Evolutionary conservation across 331 rosid species (phyloP), one percentile per base, ranked within the genome.

Genomic region (Dryas integrifolia): DNA sequence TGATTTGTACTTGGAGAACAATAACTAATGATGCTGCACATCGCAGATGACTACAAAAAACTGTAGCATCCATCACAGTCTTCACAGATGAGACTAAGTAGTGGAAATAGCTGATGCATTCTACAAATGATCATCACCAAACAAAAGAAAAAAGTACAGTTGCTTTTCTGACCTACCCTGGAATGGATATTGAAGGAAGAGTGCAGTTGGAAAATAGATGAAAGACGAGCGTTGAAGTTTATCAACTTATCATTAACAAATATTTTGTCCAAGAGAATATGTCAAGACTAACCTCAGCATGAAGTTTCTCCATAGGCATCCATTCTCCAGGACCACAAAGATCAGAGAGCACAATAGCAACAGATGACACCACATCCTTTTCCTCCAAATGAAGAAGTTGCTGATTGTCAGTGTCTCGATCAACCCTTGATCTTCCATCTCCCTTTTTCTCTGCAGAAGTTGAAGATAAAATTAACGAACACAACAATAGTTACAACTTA

Each of bases 251-350:
- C 7, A 63, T n/a, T 13, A 21, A 68, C 40, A 58, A 2, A 58
- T 5, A 15, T 9, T 58, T n/a, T 26, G 67, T 47, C 47, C 48
- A 58, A 9, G 45, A 45, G 46, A 71, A 8, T 58, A 45, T 58
- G 68, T 51, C n/a, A 44, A 69, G 4, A 85, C 90, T 82, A 71
- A 94, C 98, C 96, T 89, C 92, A 0, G 88, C 21, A 64, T 94
- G 98, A 82, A 94, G 96, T 79, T 86, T 94, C 87, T 94, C 98
- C 98, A 91, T 88, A 26, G 97, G 92, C 98, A 94, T 94, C 98
- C 98, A 94, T 63, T 94, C 98, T 67, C 98, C 98, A 5, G 98
- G 98, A 74, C 98, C 98, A 58, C 98, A 94, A 51, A 94, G 88
- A 78, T 94, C 98, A 58, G 98, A 94, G 14, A 94, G 96, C 61